Base-by-base conservation (phyloP, 768 basidiomycete species). In the Dentipellis fragilis region DNA sequence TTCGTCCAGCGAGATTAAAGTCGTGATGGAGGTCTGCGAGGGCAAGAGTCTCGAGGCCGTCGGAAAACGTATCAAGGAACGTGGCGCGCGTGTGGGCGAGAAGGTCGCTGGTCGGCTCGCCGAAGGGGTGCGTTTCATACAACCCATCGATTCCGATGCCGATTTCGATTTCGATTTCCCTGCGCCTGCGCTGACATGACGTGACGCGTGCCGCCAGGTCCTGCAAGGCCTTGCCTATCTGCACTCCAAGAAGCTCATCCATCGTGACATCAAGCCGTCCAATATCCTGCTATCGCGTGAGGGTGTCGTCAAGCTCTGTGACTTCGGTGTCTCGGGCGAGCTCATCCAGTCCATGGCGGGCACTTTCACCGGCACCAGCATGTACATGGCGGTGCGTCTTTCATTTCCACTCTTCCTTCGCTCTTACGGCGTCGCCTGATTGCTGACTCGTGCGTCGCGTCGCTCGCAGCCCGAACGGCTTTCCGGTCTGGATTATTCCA, bases 321-420 rank as follows among this genome's bases (percentile, higher is more conserved):
- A 96, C 68, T 96, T 96, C 66, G 93, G 93, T 16, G 93, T 95
- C 8, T 95, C 93, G 14, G 93, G 93, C 37, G 89, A 93, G 67
- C 78, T 96, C 11, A 84, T 94, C 58, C 81, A 86, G 63, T 89
- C 85, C 48, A 68, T 86, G 58, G 93, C 93, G 10, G 87, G 86
- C 47, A 95, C 93, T 0, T 95, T 94, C 64, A 95, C 93, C 0
- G 93, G 93, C 4, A 95, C 93, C 39, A 89, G 89, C 65, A 87
- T 87, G 60, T 96, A 95, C 69, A 95, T 95, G 93, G 92, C 93
- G 58, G 93, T 94, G 63, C 69, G 92, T 80, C 23, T 17, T 36
- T 47, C 4, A 17, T 17, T n/a, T 21, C 12, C 10, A 23, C 22
- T 40, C n/a, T 21, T 21, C 19, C 29, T 21, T n/a, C 39, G 14